Conservation (phyloP, 441 rosid genomes). For the Caryocar brasiliense region DNA sequence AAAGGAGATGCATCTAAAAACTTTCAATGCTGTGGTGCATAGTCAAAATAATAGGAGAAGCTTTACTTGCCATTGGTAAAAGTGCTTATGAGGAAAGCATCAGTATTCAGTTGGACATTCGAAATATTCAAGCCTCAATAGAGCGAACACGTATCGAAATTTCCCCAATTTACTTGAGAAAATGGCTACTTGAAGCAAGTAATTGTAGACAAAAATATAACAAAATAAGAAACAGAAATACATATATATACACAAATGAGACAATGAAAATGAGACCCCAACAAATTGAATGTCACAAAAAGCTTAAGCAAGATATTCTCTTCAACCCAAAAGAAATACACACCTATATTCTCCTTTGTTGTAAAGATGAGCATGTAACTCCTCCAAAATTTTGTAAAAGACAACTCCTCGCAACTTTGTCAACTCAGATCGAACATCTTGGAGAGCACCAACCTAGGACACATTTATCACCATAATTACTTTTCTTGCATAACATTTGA, state of each 20-base stretch:
- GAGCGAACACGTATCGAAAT: no score
- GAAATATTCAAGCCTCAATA: no score
- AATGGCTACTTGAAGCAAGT: no score
- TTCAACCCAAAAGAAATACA: not conserved
- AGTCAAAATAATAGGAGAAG: not conserved
- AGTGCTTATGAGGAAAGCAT: no score
- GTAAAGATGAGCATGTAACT: slow-evolving; percentile 91
- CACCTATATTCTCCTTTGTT: slow-evolving; percentile 96
- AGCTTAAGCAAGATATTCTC: not conserved
- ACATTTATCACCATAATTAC: slow-evolving; percentile 7
- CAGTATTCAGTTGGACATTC: no score
- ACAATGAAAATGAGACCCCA: no score
- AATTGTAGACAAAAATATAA: no score
- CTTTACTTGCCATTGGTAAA: not conserved
- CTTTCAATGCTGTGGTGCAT: no score
- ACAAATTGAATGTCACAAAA: not conserved
- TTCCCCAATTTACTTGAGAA: no score
- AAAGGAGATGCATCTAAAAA: no score
- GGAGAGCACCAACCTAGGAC: slow-evolving; percentile 94
- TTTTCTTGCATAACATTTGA: slow-evolving; percentile 8
- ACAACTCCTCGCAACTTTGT: slow-evolving; percentile 76
- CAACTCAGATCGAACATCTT: slow-evolving; percentile 95
- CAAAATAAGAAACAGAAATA: no score
- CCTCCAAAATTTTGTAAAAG: slow-evolving; percentile 84
- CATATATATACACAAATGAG: no score